These are phyloP conservation scores for Ustilago vetiveriae DNA, from an alignment of 1,284 basidiomycete genomes.

Conservation along the genomic window DNA sequence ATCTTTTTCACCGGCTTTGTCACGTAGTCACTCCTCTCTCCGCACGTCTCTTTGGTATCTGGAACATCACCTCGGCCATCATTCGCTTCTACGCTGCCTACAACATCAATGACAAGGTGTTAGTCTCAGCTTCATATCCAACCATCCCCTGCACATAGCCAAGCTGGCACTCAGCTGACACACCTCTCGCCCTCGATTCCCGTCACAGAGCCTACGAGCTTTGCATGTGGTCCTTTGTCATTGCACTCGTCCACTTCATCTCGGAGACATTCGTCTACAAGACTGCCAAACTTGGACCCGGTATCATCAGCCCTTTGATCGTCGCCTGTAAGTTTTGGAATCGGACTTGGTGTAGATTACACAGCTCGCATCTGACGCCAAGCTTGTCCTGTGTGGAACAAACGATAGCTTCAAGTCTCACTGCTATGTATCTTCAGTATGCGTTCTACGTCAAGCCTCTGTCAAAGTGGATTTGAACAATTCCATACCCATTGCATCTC, in stretches of 20 bases:
- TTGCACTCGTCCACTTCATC: slow-evolving; percentile 88
- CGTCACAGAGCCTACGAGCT: slow-evolving; percentile 76
- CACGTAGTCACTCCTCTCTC: slow-evolving; percentile 57
- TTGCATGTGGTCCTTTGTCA: slow-evolving; percentile 83
- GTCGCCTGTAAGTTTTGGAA: slow-evolving; percentile 79
- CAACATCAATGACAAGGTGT: slow-evolving; percentile 59
- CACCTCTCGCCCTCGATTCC: not conserved
- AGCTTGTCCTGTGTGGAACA: not conserved
- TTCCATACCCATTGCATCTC: not conserved
- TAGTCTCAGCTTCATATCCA: slow-evolving; percentile 1
- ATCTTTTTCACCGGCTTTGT: not conserved
- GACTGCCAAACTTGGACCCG: slow-evolving; percentile 75
- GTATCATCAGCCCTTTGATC: slow-evolving; percentile 80
- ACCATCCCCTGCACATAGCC: no score
- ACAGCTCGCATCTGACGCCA: no score
- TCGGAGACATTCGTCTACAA: slow-evolving; percentile 86
- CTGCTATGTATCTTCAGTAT: slow-evolving; percentile 31
- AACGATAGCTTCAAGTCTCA: slow-evolving; percentile 36
- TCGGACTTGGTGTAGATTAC: no score
- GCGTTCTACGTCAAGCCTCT: slow-evolving; percentile 9
- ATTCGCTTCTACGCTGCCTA: slow-evolving; percentile 62
- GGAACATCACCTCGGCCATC: slow-evolving; percentile 63
- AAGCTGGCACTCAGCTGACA: no score
- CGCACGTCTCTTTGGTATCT: slow-evolving; percentile 61
- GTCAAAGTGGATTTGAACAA: not conserved